Conservation (phyloP, 441 rosid species). For the Syzygium malaccense region DNA sequence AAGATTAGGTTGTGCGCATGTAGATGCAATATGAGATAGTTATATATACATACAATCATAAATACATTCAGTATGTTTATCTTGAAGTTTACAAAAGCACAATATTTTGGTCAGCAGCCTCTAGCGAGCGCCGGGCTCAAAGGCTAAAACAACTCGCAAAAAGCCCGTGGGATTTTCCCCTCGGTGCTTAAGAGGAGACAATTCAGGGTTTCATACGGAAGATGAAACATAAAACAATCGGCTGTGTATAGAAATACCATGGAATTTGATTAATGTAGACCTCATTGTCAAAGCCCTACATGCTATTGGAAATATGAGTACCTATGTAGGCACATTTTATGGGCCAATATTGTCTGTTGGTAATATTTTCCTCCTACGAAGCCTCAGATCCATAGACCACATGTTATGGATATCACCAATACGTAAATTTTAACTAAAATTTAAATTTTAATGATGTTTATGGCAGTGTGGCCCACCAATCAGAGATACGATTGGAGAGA, state of each 20-base stretch:
- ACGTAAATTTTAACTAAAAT: background rate
- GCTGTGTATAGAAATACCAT: background rate
- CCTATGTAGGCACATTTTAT: too few relatives aligned
- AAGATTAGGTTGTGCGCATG: background rate
- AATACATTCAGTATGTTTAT: background rate
- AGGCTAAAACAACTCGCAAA: too few relatives aligned
- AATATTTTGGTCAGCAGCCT: too few relatives aligned
- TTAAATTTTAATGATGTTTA: background rate
- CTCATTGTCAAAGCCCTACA: too few relatives aligned
- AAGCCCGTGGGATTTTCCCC: too few relatives aligned
- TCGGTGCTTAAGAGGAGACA: too few relatives aligned
- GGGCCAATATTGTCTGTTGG: too few relatives aligned
- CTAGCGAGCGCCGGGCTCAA: too few relatives aligned
- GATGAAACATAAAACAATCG: background rate
- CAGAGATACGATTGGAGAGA: fast-evolving
- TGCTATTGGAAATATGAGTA: background rate
- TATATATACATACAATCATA: background rate
- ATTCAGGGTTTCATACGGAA: too few relatives aligned
- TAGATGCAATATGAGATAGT: background rate
- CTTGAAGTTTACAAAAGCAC: too few relatives aligned
- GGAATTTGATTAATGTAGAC: too few relatives aligned
- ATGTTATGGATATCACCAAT: background rate
- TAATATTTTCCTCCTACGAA: background rate
- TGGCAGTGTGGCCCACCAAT: background rate
- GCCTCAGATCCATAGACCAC: background rate